Base-by-base conservation (phyloP, 1,284 basidiomycete species). In the Heterobasidion occidentale region DNA sequence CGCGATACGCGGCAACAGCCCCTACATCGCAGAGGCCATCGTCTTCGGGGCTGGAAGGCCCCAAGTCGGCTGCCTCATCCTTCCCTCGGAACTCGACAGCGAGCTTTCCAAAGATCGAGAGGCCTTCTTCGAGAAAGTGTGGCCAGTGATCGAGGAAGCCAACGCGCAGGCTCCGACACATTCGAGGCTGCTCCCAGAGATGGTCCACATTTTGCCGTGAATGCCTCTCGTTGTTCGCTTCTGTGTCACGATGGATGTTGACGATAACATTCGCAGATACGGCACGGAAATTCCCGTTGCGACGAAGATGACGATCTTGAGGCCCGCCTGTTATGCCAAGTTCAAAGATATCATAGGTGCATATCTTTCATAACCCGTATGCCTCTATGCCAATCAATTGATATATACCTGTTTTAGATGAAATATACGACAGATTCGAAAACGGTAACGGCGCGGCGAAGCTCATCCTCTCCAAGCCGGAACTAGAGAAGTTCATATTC, bases 41-140 rank as follows among this genome's bases (percentile, higher is more conserved):
- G 76, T 86, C 50, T 86, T 86, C 52, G 84, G 84, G 7, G 72
- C 77, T 17, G 77, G 72, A 7, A 69, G 76, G 46, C 74, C 80
- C 5, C 78, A 80, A 57, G 71, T 76, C 7, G 84, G 83, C 5
- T 77, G 74, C 4, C 68, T 85, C 11, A 75, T 86, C 55, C 70
- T 83, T n/a, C 80, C 80, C 0, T 77, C 80, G 1, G 77, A 78
- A 12, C 62, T 71, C 0, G 75, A 70, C 2, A 73, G 71, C 36
- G 69, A 71, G 44, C 65, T 74, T 47, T 66, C 71, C 9, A 64
- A 67, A 19, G 65, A 70, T 46, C 27, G 27, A 27, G 27, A 27
- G 27, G 70, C 77, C 56, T 67, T 76, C 17, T 65, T 74, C 56
- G 66, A 72, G 36, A 70, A 72, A 27, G 64, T 83, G 34, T 74